A percentile compares a stretch with the other conserved stretches of the same genome.
Evolutionary conservation across 1,284 basidiomycete species (phyloP).

Genomic region (Cerrena zonata): DNA sequence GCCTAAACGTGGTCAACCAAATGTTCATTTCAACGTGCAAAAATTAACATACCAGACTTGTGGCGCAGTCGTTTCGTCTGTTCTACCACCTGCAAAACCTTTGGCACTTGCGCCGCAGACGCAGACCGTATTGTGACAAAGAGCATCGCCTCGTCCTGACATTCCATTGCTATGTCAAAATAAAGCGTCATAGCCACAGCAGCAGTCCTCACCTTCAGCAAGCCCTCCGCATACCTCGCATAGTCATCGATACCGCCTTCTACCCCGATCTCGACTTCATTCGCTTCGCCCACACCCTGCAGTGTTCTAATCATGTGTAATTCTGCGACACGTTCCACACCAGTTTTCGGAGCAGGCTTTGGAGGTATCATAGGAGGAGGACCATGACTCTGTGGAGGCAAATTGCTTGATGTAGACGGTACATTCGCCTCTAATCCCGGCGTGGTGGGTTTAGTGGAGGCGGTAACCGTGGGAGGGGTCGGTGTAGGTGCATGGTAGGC

Average conservation of each 20-base stretch:
- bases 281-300: slow-evolving; percentile 49
- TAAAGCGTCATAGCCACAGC: too few relatives aligned
- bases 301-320: slow-evolving; percentile 47
- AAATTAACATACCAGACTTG: slow-evolving; percentile 46
- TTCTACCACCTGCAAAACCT: slow-evolving; percentile 74
- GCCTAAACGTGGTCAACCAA: slow-evolving; percentile 29
- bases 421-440: slow-evolving; percentile 5
- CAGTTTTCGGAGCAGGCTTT: slow-evolving; percentile 55
- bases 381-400: slow-evolving; percentile 2
- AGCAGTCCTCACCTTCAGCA: slow-evolving; percentile 64
- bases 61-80: slow-evolving; percentile 70
- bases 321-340: slow-evolving; percentile 62
- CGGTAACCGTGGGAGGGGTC: slow-evolving; percentile 15
- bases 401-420: slow-evolving; percentile 7
- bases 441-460: slow-evolving; percentile 12
- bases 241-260: slow-evolving; percentile 65
- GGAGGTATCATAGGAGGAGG: slow-evolving; percentile 46
- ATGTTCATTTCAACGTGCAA: neutral
- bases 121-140: slow-evolving; percentile 69
- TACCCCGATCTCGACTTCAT: slow-evolving; percentile 65
- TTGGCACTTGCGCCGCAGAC: slow-evolving; percentile 61
- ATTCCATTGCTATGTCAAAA: slow-evolving; percentile 1
- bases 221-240: slow-evolving; percentile 56
- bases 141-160: slow-evolving; percentile 70
- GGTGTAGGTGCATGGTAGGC: slow-evolving; percentile 39